phyloP scores from a whole-genome alignment of 2,329 filamentous ascomycete species.

The Aspergillus floridensis region DNA sequence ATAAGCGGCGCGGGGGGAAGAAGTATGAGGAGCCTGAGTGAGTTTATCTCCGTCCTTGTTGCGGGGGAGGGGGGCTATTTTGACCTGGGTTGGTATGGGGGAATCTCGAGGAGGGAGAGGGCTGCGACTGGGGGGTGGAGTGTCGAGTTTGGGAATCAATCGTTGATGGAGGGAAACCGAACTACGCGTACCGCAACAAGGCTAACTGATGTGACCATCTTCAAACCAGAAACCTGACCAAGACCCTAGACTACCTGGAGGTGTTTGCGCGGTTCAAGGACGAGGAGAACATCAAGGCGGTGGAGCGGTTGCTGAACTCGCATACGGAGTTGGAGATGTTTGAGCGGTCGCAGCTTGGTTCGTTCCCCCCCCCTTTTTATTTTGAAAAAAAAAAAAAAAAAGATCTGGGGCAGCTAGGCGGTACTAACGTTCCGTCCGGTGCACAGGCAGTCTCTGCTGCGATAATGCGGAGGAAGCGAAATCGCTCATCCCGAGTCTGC shows the following conservation, averaged over 20 bases:
- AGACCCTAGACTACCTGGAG: conserved; percentile 90
- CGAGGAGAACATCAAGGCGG: conserved; percentile 91
- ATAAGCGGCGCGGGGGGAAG: conserved; percentile 74
- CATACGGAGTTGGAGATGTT: conserved; percentile 80
- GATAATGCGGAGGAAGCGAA: conserved; percentile 94
- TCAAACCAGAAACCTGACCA: conserved; percentile 61
- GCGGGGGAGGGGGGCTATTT: no score
- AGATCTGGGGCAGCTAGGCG: neutral
- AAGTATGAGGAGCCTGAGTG: conserved; percentile 83
- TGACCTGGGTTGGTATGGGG: no score
- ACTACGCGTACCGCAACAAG: no score
- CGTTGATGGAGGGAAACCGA: no score
- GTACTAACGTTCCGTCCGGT: neutral
- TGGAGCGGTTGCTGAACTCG: conserved; percentile 78
- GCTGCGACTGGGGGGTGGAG: neutral
- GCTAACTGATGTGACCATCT: no score
- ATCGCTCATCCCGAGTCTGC: conserved; percentile 84
- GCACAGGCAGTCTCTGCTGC: conserved; percentile 80
- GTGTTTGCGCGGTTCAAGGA: conserved; percentile 95
- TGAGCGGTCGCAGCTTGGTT: conserved; percentile 88
- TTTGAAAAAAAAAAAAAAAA: neutral
- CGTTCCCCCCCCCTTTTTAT: conserved; percentile 24
- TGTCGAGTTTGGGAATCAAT: no score
- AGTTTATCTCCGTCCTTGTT: no score
- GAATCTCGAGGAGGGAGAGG: neutral